Percentiles rank a stretch among this genome's conserved stretches.
These are phyloP conservation scores for Calonectria leucothoes DNA, from an alignment of 2,329 filamentous ascomycete genomes.

Conservation along the genomic window DNA sequence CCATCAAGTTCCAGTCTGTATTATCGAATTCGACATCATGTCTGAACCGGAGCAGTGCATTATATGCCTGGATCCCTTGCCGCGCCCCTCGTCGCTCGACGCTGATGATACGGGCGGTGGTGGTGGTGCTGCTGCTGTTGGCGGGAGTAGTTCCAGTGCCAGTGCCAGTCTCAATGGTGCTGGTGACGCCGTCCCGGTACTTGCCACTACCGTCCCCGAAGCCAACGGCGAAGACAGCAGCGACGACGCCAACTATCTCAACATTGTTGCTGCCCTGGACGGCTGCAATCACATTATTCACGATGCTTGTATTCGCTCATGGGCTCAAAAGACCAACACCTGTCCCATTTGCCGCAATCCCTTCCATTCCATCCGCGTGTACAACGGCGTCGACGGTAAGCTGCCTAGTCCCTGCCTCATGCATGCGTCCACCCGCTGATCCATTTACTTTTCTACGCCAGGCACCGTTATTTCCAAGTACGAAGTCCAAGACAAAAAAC, in stretches of 20 bases:
- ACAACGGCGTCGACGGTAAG: conserved; percentile 83
- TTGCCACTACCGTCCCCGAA: conserved; percentile 39
- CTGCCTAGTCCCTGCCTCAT: conserved; percentile 38
- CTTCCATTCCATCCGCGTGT: conserved; percentile 91
- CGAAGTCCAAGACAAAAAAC: conserved; percentile 83
- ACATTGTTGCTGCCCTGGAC: conserved; percentile 69
- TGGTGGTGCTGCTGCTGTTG: conserved; percentile 11
- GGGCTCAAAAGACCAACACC: conserved; percentile 97
- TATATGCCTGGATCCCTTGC: conserved; percentile 74
- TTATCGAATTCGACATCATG: conserved; percentile 57
- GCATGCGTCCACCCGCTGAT: conserved; percentile 34
- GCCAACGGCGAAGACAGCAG: conserved; percentile 17
- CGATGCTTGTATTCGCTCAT: conserved; percentile 90
- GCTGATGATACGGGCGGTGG: conserved; percentile 30
- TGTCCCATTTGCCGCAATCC: conserved; percentile 95
- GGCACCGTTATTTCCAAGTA: conserved; percentile 69
- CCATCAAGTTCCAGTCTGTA: conserved; percentile 50
- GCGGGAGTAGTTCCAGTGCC: conserved; percentile 30
- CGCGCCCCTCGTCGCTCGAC: conserved; percentile 47
- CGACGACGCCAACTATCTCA: conserved; percentile 49
- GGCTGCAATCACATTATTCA: conserved; percentile 94
- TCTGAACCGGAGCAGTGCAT: conserved; percentile 74
- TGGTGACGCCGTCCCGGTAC: conserved; percentile 37
- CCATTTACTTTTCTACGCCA: conserved; percentile 43
- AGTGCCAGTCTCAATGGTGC: conserved; percentile 34